Percentiles rank a stretch among this genome's conserved stretches.
These are phyloP conservation scores for Ascochyta pisi DNA, from an alignment of 2,329 filamentous ascomycete genomes.

Conservation along the genomic window DNA sequence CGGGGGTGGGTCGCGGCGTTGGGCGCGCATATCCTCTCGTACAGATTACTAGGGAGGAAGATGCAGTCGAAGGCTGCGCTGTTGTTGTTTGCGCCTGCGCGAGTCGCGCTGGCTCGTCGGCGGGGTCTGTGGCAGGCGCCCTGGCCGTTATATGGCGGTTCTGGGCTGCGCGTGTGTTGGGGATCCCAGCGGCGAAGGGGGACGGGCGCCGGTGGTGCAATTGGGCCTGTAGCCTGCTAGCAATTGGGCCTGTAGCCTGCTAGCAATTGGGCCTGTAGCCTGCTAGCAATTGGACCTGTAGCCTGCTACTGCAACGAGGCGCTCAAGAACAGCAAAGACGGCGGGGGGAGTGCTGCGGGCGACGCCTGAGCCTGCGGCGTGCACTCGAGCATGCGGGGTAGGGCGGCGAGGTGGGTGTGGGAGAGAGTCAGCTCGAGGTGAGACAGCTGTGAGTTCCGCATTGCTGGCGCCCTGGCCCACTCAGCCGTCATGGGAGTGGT, in stretches of 20 bases:
- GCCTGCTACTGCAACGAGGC: conserved; percentile 4
- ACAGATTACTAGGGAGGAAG: conserved; percentile 1
- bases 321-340: neutral
- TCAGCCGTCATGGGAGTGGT: conserved; percentile 9
- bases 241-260: neutral
- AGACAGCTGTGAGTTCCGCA: conserved; percentile 11
- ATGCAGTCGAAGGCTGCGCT: conserved; percentile 18
- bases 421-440: conserved; percentile 18
- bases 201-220: conserved; percentile 18
- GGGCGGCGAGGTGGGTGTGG: conserved; percentile 6
- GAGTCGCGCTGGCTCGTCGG: conserved; percentile 23
- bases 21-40: conserved; percentile 32
- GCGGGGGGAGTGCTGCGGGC: conserved; percentile 12
- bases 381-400: conserved; percentile 27
- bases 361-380: conserved; percentile 20
- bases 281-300: no score
- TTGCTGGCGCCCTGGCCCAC: neutral
- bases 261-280: conserved; percentile 1
- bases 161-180: conserved; percentile 23
- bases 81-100: conserved; percentile 33
- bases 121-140: conserved; percentile 32
- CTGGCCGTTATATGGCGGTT: conserved; percentile 31
- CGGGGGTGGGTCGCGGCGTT: conserved; percentile 25
- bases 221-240: neutral
- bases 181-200: conserved; percentile 37